These are phyloP conservation scores for Arachis monticola DNA, from an alignment of 331 rosid genomes.

Conservation along the genomic window DNA sequence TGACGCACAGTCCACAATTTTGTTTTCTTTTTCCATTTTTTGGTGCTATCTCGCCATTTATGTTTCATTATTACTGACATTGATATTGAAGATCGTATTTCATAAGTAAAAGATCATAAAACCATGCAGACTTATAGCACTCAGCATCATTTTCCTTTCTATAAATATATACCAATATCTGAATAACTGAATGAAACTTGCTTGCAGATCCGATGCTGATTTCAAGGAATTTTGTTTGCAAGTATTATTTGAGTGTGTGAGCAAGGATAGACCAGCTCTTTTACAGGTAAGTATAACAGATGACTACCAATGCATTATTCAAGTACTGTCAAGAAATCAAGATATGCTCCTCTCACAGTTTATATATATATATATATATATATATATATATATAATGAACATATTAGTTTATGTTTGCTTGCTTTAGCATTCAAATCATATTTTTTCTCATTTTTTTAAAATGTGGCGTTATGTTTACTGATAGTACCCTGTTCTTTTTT, in stretches of 20 bases:
- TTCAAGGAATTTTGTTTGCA: slow-evolving; percentile 99
- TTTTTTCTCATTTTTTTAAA: slow-evolving; percentile 1
- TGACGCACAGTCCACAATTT: not conserved
- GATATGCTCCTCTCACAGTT: slow-evolving; percentile 17
- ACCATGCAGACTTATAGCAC: slow-evolving; percentile 18
- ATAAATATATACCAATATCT: slow-evolving; percentile 21
- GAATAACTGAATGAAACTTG: slow-evolving; percentile 28
- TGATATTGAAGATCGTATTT: slow-evolving; percentile 22
- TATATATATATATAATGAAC: not conserved
- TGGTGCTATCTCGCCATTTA: slow-evolving; percentile 14
- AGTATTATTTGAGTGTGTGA: slow-evolving; percentile 96
- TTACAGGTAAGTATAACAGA: slow-evolving; percentile 66
- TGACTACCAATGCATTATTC: not conserved
- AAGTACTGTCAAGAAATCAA: not conserved
- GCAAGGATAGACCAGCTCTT: slow-evolving; percentile 98
- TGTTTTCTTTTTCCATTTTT: slow-evolving; percentile 2
- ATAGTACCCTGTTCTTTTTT: not conserved
- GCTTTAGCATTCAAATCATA: slow-evolving; percentile 13
- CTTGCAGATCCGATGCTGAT: slow-evolving; percentile 81
- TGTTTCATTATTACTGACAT: slow-evolving; percentile 5
- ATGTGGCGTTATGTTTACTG: slow-evolving; percentile 21
- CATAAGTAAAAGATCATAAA: slow-evolving; percentile 11
- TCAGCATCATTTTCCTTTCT: slow-evolving; percentile 7
- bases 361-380: not conserved
- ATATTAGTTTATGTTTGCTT: not conserved